Evolutionary conservation across 306 rosid species (phyloP), one percentile per base, ranked within the genome.

Genomic region (Trifolium subterraneum): DNA sequence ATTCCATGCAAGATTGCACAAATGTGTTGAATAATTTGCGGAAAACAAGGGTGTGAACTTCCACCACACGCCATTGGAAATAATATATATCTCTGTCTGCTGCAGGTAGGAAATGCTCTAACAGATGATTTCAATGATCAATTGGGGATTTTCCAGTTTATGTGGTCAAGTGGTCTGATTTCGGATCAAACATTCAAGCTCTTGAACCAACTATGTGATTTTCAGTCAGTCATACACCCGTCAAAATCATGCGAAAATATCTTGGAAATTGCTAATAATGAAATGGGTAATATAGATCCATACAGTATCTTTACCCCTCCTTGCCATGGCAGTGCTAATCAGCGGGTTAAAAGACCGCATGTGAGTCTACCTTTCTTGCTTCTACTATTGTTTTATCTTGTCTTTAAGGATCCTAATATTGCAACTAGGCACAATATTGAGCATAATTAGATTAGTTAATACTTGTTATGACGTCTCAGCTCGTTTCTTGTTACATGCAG

Each of bases 61-160:
- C 4, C 23, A 1, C 23, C 22, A 18, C 6, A 5, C 18, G 59
- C 10, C 3, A 16, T 51, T 51, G 22, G 56, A 23, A 16, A 64
- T 12, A 68, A 45, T 48, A 42, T 25, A 61, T 67, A 10, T 78
- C 42, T 79, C 20, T n/a, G n/a, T 79, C 25, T 35, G 75, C 58
- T 89, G 69, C 92, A 93, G 98, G 96, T 93, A 54, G 98, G 98
- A 70, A 93, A 93, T 83, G 98, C 98, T 84, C 75, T 93, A 58
- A 84, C 85, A 14, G 98, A 93, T 52, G 98, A 89, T 80, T 89
- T 73, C 83, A 76, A 81, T 68, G 96, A 93, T 70, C 97, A 86
- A 70, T 64, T 88, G 84, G 98, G 98, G 50, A 54, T 89, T 72
- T 85, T 74, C 73, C 88, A 89, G 80, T 93, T 93, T 74, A 55